Conservation (phyloP, 2,329 filamentous ascomycete genomes). For the Helotiales sp. region DNA sequence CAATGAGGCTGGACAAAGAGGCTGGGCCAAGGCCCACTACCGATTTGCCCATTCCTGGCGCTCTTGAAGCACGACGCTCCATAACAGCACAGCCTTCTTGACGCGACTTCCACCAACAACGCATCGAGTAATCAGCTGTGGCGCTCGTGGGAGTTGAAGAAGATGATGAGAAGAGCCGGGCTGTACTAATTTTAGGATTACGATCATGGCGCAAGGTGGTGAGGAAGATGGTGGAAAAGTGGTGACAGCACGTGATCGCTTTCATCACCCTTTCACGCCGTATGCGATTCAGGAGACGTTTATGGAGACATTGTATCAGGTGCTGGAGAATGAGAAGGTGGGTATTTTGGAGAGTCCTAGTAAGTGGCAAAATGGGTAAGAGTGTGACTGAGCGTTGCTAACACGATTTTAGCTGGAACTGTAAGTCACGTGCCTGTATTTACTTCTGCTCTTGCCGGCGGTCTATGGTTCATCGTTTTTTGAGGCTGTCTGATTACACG, state of each 20-base stretch:
- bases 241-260: conserved; percentile 47
- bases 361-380: conserved; percentile 28
- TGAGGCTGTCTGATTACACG: too few species aligned
- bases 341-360: conserved; percentile 73
- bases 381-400: background rate
- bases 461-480: too few species aligned
- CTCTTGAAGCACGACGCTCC: too few species aligned
- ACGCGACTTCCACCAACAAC: conserved; percentile 8
- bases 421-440: conserved; percentile 16
- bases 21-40: background rate
- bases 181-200: background rate
- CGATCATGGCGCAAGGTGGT: conserved; percentile 7
- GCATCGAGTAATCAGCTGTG: background rate
- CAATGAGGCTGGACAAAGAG: background rate
- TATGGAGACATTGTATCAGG: conserved; percentile 71
- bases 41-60: too few species aligned
- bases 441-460: too few species aligned
- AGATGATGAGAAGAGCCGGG: background rate
- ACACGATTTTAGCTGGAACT: conserved; percentile 13
- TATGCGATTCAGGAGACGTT: conserved; percentile 74
- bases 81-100: conserved; percentile 8
- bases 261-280: conserved; percentile 72
- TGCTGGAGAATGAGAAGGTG: conserved; percentile 68
- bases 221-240: background rate
- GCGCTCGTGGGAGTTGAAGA: background rate